phyloP scores from a whole-genome alignment of 305 asterid genomes.

The Fraxinus greggii region DNA sequence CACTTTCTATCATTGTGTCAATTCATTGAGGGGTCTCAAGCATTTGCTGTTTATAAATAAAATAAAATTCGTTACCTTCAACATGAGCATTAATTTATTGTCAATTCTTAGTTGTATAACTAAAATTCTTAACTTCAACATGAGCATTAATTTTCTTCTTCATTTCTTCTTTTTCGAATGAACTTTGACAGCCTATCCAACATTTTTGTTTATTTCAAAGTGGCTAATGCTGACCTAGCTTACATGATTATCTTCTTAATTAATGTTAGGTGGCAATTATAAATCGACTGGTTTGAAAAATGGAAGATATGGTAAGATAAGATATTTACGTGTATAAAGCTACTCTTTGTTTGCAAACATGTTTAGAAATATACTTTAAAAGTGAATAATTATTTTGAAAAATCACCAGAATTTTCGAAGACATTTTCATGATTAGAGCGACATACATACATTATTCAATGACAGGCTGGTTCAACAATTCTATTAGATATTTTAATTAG shows the following conservation, averaged over 20 bases:
- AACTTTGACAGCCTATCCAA: too few relatives aligned
- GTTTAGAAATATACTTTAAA: too few relatives aligned
- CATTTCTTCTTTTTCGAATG: too few relatives aligned
- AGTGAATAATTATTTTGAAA: not conserved
- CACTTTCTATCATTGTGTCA: not conserved
- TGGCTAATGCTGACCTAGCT: not conserved
- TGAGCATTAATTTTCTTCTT: not conserved
- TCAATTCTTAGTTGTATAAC: too few relatives aligned
- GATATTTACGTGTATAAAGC: too few relatives aligned
- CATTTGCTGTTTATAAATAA: not conserved
- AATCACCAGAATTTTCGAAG: not conserved
- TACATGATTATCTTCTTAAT: not conserved
- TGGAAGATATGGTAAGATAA: not conserved
- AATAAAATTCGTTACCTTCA: too few relatives aligned
- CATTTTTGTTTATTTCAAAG: too few relatives aligned
- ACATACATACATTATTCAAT: not conserved
- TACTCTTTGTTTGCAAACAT: too few relatives aligned
- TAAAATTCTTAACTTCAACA: too few relatives aligned
- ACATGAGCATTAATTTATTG: too few relatives aligned
- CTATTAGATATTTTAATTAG: not conserved
- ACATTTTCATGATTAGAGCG: not conserved
- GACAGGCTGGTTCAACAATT: not conserved
- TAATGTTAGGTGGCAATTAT: not conserved
- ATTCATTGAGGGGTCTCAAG: not conserved
- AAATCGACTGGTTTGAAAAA: not conserved